phyloP scores from a whole-genome alignment of 495 filamentous ascomycete genomes.

The Aspergillus affinis region DNA sequence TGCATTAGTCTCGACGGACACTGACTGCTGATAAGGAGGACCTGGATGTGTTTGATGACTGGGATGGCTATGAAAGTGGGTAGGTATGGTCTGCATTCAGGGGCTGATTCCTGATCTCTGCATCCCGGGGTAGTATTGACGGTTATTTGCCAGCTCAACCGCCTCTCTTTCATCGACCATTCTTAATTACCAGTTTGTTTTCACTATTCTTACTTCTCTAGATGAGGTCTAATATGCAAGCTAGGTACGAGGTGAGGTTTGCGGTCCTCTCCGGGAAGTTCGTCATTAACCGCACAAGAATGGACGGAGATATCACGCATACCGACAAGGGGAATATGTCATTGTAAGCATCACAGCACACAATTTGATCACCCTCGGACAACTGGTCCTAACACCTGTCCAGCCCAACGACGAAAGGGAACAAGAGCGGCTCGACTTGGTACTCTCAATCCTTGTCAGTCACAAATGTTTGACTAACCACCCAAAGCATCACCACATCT shows the following conservation, averaged over 20 bases:
- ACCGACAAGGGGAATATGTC: constrained; percentile 18
- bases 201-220: constrained; percentile 3
- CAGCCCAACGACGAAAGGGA: constrained; percentile 42
- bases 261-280: too few relatives aligned
- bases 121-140: background rate
- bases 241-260: constrained; percentile 3
- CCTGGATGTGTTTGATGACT: background rate
- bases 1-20: background rate
- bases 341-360: constrained; percentile 5
- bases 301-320: constrained; percentile 20
- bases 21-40: background rate
- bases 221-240: background rate
- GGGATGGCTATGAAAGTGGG: background rate
- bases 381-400: background rate
- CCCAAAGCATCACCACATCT: constrained; percentile 45
- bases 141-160: constrained; percentile 5
- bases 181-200: constrained; percentile 16
- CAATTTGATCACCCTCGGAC: background rate
- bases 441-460: constrained; percentile 42
- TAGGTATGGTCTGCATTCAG: background rate
- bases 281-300: constrained; percentile 8
- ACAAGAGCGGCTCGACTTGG: constrained; percentile 64
- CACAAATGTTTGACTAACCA: background rate
- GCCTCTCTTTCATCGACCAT: constrained; percentile 15
- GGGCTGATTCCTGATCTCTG: background rate